A percentile compares a stretch with the other conserved stretches of the same genome.
Evolutionary conservation across 2,329 filamentous ascomycete genomes (phyloP).

Genomic region (Aspergillus fumigatiaffinis): DNA sequence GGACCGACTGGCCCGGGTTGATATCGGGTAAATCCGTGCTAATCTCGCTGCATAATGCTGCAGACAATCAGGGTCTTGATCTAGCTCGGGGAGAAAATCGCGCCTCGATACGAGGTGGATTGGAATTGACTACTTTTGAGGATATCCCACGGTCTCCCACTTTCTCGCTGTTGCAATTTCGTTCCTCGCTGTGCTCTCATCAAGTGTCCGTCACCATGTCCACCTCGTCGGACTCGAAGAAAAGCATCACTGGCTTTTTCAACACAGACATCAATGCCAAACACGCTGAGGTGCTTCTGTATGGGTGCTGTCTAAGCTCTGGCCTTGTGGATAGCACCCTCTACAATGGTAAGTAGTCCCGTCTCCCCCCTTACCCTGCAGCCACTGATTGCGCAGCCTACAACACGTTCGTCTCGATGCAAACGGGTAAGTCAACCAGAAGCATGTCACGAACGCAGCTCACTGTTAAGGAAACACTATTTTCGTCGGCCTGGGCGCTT

Average conservation of each 20-base stretch:
- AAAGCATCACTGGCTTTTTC: slow-evolving; percentile 12
- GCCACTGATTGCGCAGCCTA: slow-evolving; percentile 28
- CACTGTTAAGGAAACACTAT: slow-evolving; percentile 36
- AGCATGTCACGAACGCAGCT: not conserved
- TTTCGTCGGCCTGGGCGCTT: slow-evolving; percentile 41
- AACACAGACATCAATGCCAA: slow-evolving; percentile 17
- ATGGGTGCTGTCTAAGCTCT: slow-evolving; percentile 25
- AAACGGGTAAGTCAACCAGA: slow-evolving; percentile 20
- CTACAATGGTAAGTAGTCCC: slow-evolving; percentile 21
- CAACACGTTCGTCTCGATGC: slow-evolving; percentile 44
- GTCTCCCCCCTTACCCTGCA: not conserved
- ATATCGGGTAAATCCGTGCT: not conserved
- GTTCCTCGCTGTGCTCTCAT: not conserved
- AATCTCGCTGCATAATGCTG: not conserved
- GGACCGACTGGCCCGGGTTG: not conserved
- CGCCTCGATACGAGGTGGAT: not conserved
- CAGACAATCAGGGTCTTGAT: not conserved
- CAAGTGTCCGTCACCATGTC: not conserved
- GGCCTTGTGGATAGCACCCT: slow-evolving; percentile 29
- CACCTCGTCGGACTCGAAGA: not conserved
- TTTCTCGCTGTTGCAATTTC: not conserved
- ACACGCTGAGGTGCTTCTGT: slow-evolving; percentile 23
- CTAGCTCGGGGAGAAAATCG: not conserved
- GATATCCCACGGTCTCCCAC: not conserved
- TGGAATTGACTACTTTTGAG: not conserved